These are phyloP conservation scores for Tylopilus intermedius DNA, from an alignment of 768 basidiomycete genomes.

Conservation along the genomic window DNA sequence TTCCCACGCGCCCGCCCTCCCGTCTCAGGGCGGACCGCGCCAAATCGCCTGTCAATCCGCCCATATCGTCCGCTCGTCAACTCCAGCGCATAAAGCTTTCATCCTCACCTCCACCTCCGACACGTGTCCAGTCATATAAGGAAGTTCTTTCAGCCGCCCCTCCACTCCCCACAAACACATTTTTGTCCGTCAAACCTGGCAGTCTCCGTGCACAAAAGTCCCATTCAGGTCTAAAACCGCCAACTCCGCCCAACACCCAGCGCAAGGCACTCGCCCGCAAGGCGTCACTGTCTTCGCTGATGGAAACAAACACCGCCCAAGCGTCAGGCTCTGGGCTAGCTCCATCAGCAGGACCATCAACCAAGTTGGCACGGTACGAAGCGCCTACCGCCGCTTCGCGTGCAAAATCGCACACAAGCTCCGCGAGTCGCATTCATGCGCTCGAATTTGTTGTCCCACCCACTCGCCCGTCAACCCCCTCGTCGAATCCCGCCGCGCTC, in stretches of 20 bases:
- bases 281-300: slow-evolving; percentile 71
- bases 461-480: slow-evolving; percentile 74
- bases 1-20: slow-evolving; percentile 59
- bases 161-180: slow-evolving; percentile 47
- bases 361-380: slow-evolving; percentile 56
- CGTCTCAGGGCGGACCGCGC: slow-evolving; percentile 58
- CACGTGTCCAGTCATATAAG: slow-evolving; percentile 59
- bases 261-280: slow-evolving; percentile 62
- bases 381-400: slow-evolving; percentile 78
- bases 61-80: slow-evolving; percentile 64
- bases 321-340: slow-evolving; percentile 49
- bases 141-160: slow-evolving; percentile 47
- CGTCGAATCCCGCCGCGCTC: slow-evolving; percentile 69
- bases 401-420: slow-evolving; percentile 65
- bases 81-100: slow-evolving; percentile 63
- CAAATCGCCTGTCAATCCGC: slow-evolving; percentile 68
- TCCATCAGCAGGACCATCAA: slow-evolving; percentile 30
- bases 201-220: slow-evolving; percentile 82
- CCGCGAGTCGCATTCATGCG: slow-evolving; percentile 54
- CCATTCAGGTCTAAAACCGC: slow-evolving; percentile 74
- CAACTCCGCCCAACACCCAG: slow-evolving; percentile 59
- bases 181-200: slow-evolving; percentile 64
- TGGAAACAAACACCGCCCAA: slow-evolving; percentile 56
- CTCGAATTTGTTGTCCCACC: slow-evolving; percentile 69
- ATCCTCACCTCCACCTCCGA: slow-evolving; percentile 59